Evolutionary conservation across 768 basidiomycete species (phyloP), one percentile per base, ranked within the genome.

Genomic region (Leccinum pellstonianum): DNA sequence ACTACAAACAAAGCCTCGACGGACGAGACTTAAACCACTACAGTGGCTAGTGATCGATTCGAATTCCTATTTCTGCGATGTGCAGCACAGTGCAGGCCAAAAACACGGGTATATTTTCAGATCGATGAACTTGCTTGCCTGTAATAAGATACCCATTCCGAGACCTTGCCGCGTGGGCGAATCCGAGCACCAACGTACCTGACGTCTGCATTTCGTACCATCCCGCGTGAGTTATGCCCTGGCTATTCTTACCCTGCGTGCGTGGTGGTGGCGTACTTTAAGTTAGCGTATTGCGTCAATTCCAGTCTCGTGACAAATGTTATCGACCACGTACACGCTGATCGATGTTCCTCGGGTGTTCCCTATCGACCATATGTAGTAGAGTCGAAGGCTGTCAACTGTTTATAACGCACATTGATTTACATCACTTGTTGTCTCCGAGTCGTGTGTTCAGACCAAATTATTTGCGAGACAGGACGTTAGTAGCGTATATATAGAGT

Each of bases 161-260:
- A 51, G 25, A n/a, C 25, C 17, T 50, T 25, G 12, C 23, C 31
- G 12, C 27, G 61, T 35, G 17, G 31, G 23, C 31, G 31, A 43
- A 23, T 21, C 38, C 49, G 33, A 54, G 19, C 23, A 60, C n/a
- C 7, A 19, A 41, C 21, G 7, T 33, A 38, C 33, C 43, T 9
- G n/a, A 15, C 37, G 23, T 37, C 21, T 5, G 15, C 35, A 9
- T 54, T 49, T 29, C 15, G 35, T 23, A 63, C 57, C 53, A 59
- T 56, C 59, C 57, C 50, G 41, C 38, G 57, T 55, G 46, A 9
- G 58, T 59, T 52, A 21, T 5, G 21, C 35, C 46, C 9, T 49
- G 3, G n/a, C 33, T 52, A 56, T 58, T 50, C 49, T 56, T 49
- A 29, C 55, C 12, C 37, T 12, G 15, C 14, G 12, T 48, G 29